Conservation (phyloP, 768 basidiomycete genomes). For the Multifurca ochricompacta region DNA sequence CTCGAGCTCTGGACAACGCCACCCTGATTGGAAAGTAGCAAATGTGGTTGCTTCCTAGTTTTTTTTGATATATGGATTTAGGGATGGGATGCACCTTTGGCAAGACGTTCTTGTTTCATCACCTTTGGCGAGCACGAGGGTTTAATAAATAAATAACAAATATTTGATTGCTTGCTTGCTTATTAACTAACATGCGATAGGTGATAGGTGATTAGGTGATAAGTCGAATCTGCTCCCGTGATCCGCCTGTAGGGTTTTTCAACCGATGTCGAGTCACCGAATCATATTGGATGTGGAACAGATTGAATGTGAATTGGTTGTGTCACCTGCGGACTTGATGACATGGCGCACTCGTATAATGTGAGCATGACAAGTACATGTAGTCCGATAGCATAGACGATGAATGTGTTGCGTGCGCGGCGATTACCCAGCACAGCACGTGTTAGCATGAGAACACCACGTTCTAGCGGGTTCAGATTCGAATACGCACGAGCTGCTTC, state of each 20-base stretch:
- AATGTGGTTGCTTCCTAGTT: neutral
- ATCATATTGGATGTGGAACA: conserved; percentile 34
- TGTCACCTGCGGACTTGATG: conserved; percentile 38
- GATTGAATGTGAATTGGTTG: conserved; percentile 38
- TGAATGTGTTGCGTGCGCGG: conserved; percentile 81
- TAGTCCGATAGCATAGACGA: conserved; percentile 74
- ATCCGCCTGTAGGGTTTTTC: neutral
- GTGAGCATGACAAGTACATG: conserved; percentile 80
- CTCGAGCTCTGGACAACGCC: neutral
- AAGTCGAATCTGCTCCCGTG: neutral
- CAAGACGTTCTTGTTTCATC: neutral
- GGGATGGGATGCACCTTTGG: neutral
- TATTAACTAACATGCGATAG: neutral
- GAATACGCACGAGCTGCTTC: conserved; percentile 93
- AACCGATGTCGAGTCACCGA: no score
- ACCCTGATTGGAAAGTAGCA: neutral
- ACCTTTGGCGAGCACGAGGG: neutral
- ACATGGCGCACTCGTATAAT: conserved; percentile 61
- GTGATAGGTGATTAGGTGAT: no score
- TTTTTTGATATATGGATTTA: neutral
- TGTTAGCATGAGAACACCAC: conserved; percentile 78
- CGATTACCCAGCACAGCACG: conserved; percentile 83
- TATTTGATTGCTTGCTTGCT: neutral
- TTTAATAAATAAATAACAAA: conserved; percentile 9
- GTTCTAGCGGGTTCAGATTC: conserved; percentile 85